Evolutionary conservation across 306 rosid species (phyloP).

Genomic region (Lupinus albus): DNA sequence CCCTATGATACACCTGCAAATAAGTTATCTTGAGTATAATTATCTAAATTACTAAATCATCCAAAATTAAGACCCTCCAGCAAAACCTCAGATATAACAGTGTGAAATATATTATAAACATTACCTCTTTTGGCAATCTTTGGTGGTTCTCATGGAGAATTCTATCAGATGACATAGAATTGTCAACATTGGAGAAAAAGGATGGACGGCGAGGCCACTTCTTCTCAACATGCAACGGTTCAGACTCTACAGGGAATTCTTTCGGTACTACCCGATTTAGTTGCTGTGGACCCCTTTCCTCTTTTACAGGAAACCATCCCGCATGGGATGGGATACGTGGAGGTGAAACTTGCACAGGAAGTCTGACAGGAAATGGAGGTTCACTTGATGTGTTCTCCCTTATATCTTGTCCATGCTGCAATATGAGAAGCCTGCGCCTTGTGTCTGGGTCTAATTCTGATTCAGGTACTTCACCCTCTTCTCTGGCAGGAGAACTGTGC

Average conservation of each 20-base stretch:
- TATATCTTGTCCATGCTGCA: conserved; percentile 98
- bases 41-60: conserved; percentile 12
- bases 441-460: conserved; percentile 99
- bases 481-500: conserved; percentile 96
- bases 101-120: conserved; percentile 33
- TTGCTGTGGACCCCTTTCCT: conserved; percentile 85
- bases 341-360: conserved; percentile 62
- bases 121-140: conserved; percentile 83
- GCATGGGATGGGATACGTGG: conserved; percentile 63
- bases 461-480: conserved; percentile 99
- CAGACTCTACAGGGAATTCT: conserved; percentile 77
- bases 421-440: conserved; percentile 94
- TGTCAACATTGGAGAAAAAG: conserved; percentile 74
- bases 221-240: conserved; percentile 72
- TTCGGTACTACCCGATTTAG: conserved; percentile 58
- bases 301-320: conserved; percentile 86
- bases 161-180: conserved; percentile 71
- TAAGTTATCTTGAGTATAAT: conserved; percentile 27
- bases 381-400: conserved; percentile 72
- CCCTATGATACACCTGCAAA: conserved; percentile 82
- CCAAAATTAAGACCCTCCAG: conserved; percentile 28
- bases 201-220: conserved; percentile 70
- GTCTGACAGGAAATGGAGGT: conserved; percentile 73
- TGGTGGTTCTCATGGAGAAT: conserved; percentile 69
- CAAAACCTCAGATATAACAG: conserved; percentile 34